Base-by-base conservation (phyloP, 148 eudicot genomes). In the Heliamphora exappendiculata region DNA sequence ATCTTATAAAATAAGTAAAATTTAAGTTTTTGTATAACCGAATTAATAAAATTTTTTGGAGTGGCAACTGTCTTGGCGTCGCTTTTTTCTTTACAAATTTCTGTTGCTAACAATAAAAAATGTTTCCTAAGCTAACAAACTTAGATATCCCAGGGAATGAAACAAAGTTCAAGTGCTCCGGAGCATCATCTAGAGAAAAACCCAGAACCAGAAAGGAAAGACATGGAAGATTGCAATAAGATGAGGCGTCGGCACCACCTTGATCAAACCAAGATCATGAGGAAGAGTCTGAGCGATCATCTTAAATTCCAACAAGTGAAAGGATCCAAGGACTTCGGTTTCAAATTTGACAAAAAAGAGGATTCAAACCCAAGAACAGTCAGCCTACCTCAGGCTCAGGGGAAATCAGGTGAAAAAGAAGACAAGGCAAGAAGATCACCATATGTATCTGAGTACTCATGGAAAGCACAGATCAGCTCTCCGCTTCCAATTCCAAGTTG, bases 281-380 rank as follows among this genome's bases (percentile, higher is more conserved):
- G 75, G 44, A 90, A 75, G 84, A 85, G 85, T 49, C 17, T 64
- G 31, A 82, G 79, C 58, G 79, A 86, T 62, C 73, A 86, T 62
- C 73, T 79, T 69, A 78, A 78, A 62, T 54, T 57, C 11, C 42
- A 82, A 49, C 80, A 85, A 54, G 64, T 86, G 42, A 73, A 80
- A 75, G 84, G 84, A 28, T 78, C 81, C 53, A 80, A 73, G 60
- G 88, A 83, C 65, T 78, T 81, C 74, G 84, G 86, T n/a, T 82
- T 84, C 22, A 75, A 79, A 19, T 76, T 78, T 41, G 82, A 84
- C 28, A 66, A 77, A n/a, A 62, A 79, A 59, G 55, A 79, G 58
- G 55, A 82, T 24, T 29, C 73, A 42, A 77, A 77, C 66, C 83
- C 86, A 54, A 76, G 58, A 79, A 82, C 73, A 16, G 77, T 33